Evolutionary conservation across 805 yeast genomes (phyloP).

Genomic region (Kurtzmaniella fragi): DNA sequence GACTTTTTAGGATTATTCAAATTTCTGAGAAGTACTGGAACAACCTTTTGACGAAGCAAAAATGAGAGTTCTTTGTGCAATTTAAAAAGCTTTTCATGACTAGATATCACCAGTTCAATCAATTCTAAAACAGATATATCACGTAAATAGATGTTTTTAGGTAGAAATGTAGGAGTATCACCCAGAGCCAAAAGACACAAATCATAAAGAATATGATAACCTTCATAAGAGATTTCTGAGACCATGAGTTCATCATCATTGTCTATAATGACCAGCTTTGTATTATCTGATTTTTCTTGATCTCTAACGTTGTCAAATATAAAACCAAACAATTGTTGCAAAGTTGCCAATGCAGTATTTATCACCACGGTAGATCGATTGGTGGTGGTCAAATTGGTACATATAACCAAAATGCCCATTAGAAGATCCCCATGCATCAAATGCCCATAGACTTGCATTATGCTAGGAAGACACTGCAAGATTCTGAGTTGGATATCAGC

Average conservation of each 20-base stretch:
- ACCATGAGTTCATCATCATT: conserved; percentile 40
- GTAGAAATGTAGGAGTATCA: conserved; percentile 50
- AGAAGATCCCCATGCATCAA: conserved; percentile 53
- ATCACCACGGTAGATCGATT: conserved; percentile 72
- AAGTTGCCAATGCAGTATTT: conserved; percentile 90
- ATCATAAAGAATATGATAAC: conserved; percentile 65
- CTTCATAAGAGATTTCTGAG: conserved; percentile 58
- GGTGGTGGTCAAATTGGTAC: conserved; percentile 65
- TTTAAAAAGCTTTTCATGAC: conserved; percentile 53
- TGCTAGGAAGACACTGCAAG: conserved; percentile 73
- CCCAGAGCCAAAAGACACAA: conserved; percentile 63
- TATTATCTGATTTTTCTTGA: conserved; percentile 1
- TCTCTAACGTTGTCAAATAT: conserved; percentile 63
- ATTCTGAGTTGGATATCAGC: conserved; percentile 83
- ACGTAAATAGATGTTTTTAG: conserved; percentile 49
- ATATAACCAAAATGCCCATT: conserved; percentile 57
- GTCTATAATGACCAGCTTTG: conserved; percentile 39
- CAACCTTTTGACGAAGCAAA: conserved; percentile 60
- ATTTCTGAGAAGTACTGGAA: conserved; percentile 70
- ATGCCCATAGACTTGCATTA: conserved; percentile 59
- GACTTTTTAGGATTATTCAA: conserved; percentile 44
- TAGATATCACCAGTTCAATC: conserved; percentile 69
- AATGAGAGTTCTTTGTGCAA: conserved; percentile 60
- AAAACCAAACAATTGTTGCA: conserved; percentile 76
- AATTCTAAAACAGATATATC: conserved; percentile 71